Evolutionary conservation across 2,329 filamentous ascomycete genomes (phyloP).

Genomic region (Beauveria australis): DNA sequence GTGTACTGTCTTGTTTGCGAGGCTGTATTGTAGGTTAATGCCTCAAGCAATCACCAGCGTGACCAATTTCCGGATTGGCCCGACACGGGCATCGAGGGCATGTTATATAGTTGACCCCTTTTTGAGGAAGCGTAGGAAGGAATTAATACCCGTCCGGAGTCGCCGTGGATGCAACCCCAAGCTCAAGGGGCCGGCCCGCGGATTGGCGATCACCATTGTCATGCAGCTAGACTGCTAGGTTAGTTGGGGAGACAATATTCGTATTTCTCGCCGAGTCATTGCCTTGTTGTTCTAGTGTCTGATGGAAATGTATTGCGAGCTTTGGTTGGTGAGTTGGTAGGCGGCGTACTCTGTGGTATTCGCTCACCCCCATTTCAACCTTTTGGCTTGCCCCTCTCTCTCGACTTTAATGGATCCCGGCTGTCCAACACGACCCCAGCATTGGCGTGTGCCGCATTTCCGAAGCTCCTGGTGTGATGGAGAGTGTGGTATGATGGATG

Average conservation of each 20-base stretch:
- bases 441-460: conserved; percentile 1
- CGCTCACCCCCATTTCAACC: background rate
- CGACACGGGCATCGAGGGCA: background rate
- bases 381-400: background rate
- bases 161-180: background rate
- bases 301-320: background rate
- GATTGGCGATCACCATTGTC: background rate
- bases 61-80: background rate
- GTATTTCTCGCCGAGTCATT: background rate
- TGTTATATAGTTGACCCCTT: background rate
- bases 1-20: background rate
- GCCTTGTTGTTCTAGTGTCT: background rate
- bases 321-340: background rate
- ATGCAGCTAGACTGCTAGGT: background rate
- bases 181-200: conserved; percentile 1
- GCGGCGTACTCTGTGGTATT: background rate
- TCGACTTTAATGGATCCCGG: background rate
- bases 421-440: background rate
- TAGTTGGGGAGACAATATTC: background rate
- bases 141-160: background rate
- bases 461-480: background rate
- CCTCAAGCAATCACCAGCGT: background rate
- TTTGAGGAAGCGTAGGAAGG: background rate
- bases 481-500: background rate
- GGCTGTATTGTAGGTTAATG: background rate